Evolutionary conservation across 1,284 basidiomycete genomes (phyloP), one percentile per base, ranked within the genome.

Genomic region (Earliella scabrosa): DNA sequence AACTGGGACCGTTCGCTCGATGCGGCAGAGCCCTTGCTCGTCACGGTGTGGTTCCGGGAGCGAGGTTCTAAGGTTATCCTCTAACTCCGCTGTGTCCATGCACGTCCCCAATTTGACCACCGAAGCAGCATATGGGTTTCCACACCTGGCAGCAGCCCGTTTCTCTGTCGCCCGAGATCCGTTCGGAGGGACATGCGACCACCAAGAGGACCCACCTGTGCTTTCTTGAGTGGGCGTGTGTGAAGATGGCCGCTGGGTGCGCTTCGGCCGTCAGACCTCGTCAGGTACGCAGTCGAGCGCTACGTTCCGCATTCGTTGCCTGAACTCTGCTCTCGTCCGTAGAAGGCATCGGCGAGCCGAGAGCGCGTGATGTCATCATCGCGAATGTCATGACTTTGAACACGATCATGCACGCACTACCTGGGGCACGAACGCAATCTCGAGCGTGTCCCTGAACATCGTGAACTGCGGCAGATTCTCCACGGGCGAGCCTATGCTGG

Each of bases 201-300:
- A 14, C 14, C 14, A 5, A 24, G n/a, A 4, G 21, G 40, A 24
- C 8, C 13, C 2, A 7, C 9, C 3, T 23, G 31, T 34, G 45
- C 21, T 24, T 27, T 14, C 46, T 48, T 2, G 1, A 21, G 11
- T 20, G 45, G 31, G 29, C 5, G 45, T 46, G 45, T 46, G 46
- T 36, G 46, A 48, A 38, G 24, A 24, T 24, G 45, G 14, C 13
- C 10, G 20, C 18, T 35, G 32, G 20, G 29, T 36, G 23, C 32
- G n/a, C 34, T 24, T 38, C 32, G 46, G 24, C 46, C 16, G 21
- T 27, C n/a, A n/a, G n/a, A n/a, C n/a, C n/a, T n/a, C n/a, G n/a
- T n/a, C 46, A 48, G 46, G 46, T 48, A 48, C 46, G 46, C 46
- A 14, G 16, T 48, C 14, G 34, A 36, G 23, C 32, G 45, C 45